Evolutionary conservation across 1,284 basidiomycete species (phyloP), one percentile per base, ranked within the genome.

Genomic region (Ustanciosporium gigantosporum): DNA sequence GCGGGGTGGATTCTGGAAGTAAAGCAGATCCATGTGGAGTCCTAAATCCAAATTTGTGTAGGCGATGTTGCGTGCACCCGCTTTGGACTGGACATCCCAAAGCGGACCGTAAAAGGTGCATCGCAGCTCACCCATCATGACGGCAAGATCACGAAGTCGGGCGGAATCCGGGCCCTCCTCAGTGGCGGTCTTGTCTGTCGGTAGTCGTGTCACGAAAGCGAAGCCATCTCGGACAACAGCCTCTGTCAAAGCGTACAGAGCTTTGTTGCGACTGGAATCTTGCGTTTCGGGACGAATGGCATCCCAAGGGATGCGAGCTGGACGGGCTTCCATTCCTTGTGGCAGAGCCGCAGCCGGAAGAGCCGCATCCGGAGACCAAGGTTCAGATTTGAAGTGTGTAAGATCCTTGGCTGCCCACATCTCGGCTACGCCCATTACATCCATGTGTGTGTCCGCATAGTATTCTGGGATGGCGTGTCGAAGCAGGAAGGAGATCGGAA

Each of bases 11-110:
- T 74, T 73, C 35, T 74, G 72, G 38, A 74, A 76, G 59, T 76
- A 76, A 37, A 62, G 53, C 34, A 75, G 46, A 79, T 97, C 93
- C 88, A 92, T 91, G 75, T 97, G 94, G 17, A 94, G 77, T 0
- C 88, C 92, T 2, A 98, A 82, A 68, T 90, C 85, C 16, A 95
- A 82, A 77, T 91, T 88, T 5, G 94, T 98, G 78, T 96, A 96
- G 2, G 94, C 94, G 55, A 98, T 91, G 79, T 98, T 98, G 66
- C 84, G 85, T 66, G 88, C 89, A 3, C 73, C 75, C 2, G 66
- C 66, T 34, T 89, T 75, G 59, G 86, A 89, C 78, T 86, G 85
- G 17, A 98, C 94, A 78, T 97, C 87, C 91, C 92, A 98, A 1
- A 88, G 80, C 25, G 74, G 70, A 1, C 94, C 94, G 73, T 98